A percentile compares a stretch with the other conserved stretches of the same genome.
These are phyloP conservation scores for Cyanidiococcus yangmingshanensis DNA, from an alignment of 23 red algal species.

Conservation along the genomic window DNA sequence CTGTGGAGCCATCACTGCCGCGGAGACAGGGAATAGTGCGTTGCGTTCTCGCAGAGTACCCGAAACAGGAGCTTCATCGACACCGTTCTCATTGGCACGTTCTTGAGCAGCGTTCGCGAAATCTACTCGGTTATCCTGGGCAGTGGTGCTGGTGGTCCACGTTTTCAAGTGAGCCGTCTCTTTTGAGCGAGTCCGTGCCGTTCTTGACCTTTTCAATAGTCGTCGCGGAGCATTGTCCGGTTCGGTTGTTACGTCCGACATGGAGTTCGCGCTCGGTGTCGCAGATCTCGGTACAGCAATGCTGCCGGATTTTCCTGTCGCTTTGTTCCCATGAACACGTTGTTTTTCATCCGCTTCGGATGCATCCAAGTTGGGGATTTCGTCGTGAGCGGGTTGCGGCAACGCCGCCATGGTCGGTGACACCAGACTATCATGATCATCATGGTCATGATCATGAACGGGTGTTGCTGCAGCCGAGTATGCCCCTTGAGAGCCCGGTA, in stretches of 20 bases:
- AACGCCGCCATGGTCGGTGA: neutral
- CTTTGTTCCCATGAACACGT: neutral
- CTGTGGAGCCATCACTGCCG: conserved; percentile 58
- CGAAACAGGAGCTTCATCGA: neutral
- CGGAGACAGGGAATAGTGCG: neutral
- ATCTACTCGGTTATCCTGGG: no score
- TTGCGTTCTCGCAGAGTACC: neutral
- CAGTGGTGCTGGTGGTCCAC: neutral
- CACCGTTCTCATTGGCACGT: no score
- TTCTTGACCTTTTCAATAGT: neutral
- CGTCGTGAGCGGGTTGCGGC: neutral
- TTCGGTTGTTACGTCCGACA: neutral
- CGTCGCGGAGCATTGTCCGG: neutral
- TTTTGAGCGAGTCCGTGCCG: neutral
- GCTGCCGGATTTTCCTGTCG: neutral
- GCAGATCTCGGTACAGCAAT: neutral
- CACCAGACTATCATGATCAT: neutral
- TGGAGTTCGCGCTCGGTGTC: neutral
- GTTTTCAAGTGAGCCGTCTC: neutral
- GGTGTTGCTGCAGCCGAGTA: neutral
- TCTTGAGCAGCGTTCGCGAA: no score
- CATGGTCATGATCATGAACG: neutral
- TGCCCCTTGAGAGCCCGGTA: neutral
- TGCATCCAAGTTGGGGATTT: neutral
- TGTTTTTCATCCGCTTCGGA: neutral